Base-by-base conservation (phyloP, 129 eudicot species). In the Oenanthe sinensis region DNA sequence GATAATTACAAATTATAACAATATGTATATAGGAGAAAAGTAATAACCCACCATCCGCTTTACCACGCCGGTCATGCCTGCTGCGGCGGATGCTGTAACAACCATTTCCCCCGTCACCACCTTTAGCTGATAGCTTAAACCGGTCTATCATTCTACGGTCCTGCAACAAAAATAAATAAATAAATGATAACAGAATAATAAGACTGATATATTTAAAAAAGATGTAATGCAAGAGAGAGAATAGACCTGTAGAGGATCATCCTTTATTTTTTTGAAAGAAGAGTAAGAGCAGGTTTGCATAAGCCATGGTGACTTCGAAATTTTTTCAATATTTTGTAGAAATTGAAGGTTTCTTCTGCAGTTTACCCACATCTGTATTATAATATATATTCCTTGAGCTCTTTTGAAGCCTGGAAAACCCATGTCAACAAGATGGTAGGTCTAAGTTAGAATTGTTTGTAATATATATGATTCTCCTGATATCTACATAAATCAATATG, bases 41-140 rank as follows among this genome's bases (percentile, higher is more conserved):
- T 50, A 46, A 47, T 49, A 75, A 78, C 92, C 49, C 82, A 92
- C 99, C 99, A 82, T 95, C 99, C 87, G 97, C 84, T 88, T 75
- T 92, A 71, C 99, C 97, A 82, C 80, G 92, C 71, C 92, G 94
- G 79, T 83, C 91, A 67, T 79, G 88, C 46, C 96, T 88, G 84
- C 95, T 92, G 46, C 94, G 96, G 49, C 88, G 97, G 78, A 90
- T 80, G 92, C 99, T 92, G 71, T 79, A 75, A 81, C 97, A 92
- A 70, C 98, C 98, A 83, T 84, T 95, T 28, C 96, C 98, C 36
- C 98, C 98, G 75, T 95, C 96, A 78, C 98, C 98, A 47, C 98
- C 98, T 87, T 92, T 95, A 55, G 93, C 97, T 75, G 89, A 79
- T 84, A 95, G 74, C 87, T 94, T 82, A 24, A 84, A 83, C 40